Base-by-base conservation (phyloP, 2,329 filamentous ascomycete species). In the Chaetomiaceae sp. region DNA sequence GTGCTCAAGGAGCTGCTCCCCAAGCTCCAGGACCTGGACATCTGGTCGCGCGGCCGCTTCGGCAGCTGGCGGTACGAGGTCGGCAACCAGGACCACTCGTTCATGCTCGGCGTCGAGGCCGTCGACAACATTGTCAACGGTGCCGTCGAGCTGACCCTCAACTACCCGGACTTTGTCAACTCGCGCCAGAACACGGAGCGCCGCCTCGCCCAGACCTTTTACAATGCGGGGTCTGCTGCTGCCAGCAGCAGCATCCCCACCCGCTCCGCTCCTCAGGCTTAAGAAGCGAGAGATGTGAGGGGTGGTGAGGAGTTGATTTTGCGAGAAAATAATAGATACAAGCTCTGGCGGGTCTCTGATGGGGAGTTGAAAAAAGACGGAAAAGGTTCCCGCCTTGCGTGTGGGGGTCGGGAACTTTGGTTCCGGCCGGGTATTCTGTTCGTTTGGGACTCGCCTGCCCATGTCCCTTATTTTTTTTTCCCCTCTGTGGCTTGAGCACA, bases 141-240 rank as follows among this genome's bases (percentile, higher is more conserved):
- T 60, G 85, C 88, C 33, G 87, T 91, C 40, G 91, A 96, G 78
- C 75, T 96, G 65, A 96, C 91, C 27, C 82, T 96, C 67, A 96
- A 96, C 80, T 93, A 96, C 77, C 91, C 91, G 54, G 90, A 96
- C 74, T 95, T 96, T 67, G 90, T 96, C 77, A 96, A 96, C 74
- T 70, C 70, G 50, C 82, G 86, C 63, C 72, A 78, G 68, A 89
- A 89, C 77, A 73, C 66, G 17, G 83, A 86, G 75, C 76, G 82
- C 51, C 74, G 82, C 49, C 73, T 86, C 45, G 73, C 77, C 43
- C 75, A 77, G 63, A 63, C 62, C 35, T 77, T 75, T 55, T 63
- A 64, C 55, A 71, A 68, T 57, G 69, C 35, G 7, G 43, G 45
- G 3, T 34, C 47, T 13, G 43, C 27, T 13, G 25, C 52, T 12